A percentile compares a stretch with the other conserved stretches of the same genome.
Conservation (phyloP, 2,329 filamentous ascomycete genomes). For the Colletotrichum costaricense region DNA sequence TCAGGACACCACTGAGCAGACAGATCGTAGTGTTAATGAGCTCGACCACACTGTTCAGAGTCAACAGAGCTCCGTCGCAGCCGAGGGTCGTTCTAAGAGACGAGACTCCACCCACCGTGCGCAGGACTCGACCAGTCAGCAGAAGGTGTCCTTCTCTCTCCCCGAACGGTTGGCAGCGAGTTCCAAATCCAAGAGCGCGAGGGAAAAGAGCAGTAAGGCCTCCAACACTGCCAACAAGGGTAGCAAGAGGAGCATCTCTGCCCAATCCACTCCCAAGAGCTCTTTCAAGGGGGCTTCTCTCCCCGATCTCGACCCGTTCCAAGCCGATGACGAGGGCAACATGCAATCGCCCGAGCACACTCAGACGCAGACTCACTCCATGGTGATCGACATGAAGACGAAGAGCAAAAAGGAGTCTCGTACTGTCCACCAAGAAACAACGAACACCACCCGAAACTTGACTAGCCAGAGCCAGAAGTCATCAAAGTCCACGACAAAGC, state of each 20-base stretch:
- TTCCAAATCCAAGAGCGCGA: conserved; percentile 37
- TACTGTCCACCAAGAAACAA: conserved; percentile 24
- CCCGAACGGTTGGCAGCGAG: conserved; percentile 47
- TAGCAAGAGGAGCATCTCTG: conserved; percentile 52
- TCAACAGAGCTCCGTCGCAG: conserved; percentile 38
- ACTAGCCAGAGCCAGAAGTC: conserved; percentile 37
- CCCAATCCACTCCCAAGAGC: conserved; percentile 24
- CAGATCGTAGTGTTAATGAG: conserved; percentile 38
- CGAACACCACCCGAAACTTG: conserved; percentile 36
- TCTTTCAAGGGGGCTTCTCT: conserved; percentile 32
- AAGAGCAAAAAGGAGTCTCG: conserved; percentile 35
- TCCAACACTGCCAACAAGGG: conserved; percentile 53
- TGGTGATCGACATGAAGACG: conserved; percentile 37
- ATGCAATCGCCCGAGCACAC: conserved; percentile 40
- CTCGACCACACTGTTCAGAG: conserved; percentile 34
- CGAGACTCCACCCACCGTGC: conserved; percentile 32
- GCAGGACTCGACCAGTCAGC: conserved; percentile 37
- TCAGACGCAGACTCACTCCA: conserved; percentile 39
- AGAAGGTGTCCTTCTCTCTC: conserved; percentile 56
- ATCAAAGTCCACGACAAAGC: conserved; percentile 29
- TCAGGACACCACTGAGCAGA: conserved; percentile 43
- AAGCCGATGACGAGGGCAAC: conserved; percentile 38
- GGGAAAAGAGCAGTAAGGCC: conserved; percentile 24
- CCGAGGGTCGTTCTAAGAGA: conserved; percentile 37
- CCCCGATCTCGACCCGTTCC: conserved; percentile 34